Percentiles rank a stretch among this genome's conserved stretches.
Evolutionary conservation across 257 asterid species (phyloP).

Genomic region (Gentiana straminea): DNA sequence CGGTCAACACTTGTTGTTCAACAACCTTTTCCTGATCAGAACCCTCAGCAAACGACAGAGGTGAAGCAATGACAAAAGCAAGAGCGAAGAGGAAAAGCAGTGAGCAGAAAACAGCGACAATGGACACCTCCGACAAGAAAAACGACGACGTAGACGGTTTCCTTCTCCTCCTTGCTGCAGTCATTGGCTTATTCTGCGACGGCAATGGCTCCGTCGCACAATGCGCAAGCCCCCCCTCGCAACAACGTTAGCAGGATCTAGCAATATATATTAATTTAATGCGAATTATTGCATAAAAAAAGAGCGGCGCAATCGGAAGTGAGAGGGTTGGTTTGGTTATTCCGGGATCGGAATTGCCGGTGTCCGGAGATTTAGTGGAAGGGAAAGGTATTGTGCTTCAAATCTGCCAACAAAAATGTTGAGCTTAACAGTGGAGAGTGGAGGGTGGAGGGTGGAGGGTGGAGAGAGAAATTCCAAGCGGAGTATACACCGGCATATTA

Average conservation of each 20-base stretch:
- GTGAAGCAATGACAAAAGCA: conserved; percentile 11
- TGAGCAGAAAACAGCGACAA: conserved; percentile 8
- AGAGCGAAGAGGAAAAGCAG: conserved; percentile 11
- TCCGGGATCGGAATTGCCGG: conserved; percentile 19
- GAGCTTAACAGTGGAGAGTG: too few species aligned
- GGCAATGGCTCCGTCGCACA: conserved; percentile 50
- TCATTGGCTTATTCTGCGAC: conserved; percentile 27
- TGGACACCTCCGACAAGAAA: too few species aligned
- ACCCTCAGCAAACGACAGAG: conserved; percentile 11
- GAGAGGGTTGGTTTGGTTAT: neutral
- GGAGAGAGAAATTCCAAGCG: too few species aligned
- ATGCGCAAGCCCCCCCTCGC: conserved; percentile 37
- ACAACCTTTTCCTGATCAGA: conserved; percentile 7
- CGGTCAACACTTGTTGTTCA: neutral
- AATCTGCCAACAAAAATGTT: too few species aligned
- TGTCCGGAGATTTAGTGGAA: conserved; percentile 15
- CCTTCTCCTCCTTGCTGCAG: conserved; percentile 20
- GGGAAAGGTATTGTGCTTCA: too few species aligned
- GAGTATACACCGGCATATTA: too few species aligned
- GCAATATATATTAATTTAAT: neutral
- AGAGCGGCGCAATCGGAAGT: neutral
- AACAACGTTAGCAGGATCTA: conserved; percentile 14
- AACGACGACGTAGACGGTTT: too few species aligned
- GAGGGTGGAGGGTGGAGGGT: too few species aligned
- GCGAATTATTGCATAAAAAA: neutral